Evolutionary conservation across 2,329 filamentous ascomycete species (phyloP).

Genomic region (Lasiodiplodia gonubiensis): DNA sequence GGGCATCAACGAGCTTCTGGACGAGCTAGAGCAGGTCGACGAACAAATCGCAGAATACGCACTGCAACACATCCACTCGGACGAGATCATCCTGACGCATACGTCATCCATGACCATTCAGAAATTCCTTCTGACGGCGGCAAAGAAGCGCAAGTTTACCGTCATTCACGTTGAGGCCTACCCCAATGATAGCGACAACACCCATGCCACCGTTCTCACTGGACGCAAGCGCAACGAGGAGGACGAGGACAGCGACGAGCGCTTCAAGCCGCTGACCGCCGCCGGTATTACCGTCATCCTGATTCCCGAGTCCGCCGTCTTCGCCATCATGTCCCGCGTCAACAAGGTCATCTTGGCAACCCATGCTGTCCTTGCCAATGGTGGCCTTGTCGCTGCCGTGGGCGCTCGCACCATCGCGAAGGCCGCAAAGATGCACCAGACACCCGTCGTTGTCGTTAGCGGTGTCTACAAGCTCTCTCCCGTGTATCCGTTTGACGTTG

Average conservation of each 20-base stretch:
- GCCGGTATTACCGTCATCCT: conserved; percentile 83
- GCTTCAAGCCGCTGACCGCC: conserved; percentile 78
- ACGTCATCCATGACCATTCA: conserved; percentile 86
- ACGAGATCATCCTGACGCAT: conserved; percentile 90
- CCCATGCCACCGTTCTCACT: conserved; percentile 65
- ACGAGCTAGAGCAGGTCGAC: conserved; percentile 91
- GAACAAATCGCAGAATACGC: conserved; percentile 90
- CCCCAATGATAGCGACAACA: conserved; percentile 70
- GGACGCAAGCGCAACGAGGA: conserved; percentile 54
- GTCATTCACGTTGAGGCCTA: conserved; percentile 80
- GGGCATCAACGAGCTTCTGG: conserved; percentile 93
- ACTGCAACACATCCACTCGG: conserved; percentile 89
- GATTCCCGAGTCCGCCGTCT: conserved; percentile 83
- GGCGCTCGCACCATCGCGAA: conserved; percentile 85
- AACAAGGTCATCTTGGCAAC: conserved; percentile 94
- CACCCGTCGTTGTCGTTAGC: conserved; percentile 84
- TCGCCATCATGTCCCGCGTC: conserved; percentile 92
- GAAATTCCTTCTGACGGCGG: conserved; percentile 85
- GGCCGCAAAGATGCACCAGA: conserved; percentile 80
- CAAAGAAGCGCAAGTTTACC: conserved; percentile 88
- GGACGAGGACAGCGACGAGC: conserved; percentile 58
- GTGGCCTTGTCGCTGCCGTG: conserved; percentile 80
- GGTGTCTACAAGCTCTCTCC: conserved; percentile 95
- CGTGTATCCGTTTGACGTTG: conserved; percentile 82
- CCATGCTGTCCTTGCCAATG: conserved; percentile 85